Base-by-base conservation (phyloP, 208 protist species). In the Perkinsela sp. region DNA sequence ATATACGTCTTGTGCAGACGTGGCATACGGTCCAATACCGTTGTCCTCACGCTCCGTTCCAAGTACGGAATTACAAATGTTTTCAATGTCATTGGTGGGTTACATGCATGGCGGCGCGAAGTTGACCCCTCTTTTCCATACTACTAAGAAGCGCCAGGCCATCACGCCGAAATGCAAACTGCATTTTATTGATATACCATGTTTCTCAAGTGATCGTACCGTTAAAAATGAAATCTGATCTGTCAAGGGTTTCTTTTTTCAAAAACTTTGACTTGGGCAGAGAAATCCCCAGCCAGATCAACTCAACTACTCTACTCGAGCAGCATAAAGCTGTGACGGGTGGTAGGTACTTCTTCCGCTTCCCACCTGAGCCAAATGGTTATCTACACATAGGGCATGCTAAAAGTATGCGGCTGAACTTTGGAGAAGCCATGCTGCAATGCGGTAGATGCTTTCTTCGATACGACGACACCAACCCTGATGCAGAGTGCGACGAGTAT, bases 401-500 rank as follows among this genome's bases (percentile, higher is more conserved):
- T 2, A 99, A 99, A 82, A 93, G 95, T 71, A 98, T 99, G 93
- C 93, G 93, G 77, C 81, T 99, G 13, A 96, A 98, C 83, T 99
- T 99, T 78, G 85, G 90, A 40, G 93, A 91, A 71, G 95, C 96
- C 1, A 76, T 85, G 68, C 74, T 83, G 1, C 82, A 94, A 71
- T 73, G 75, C 32, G 96, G 95, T 66, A 90, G 89, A 74, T 97
- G 89, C 77, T 94, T 94, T 76, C 79, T 98, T 69, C 81, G 96
- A 67, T 98, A 96, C 77, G 96, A 99, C 78, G 96, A 99, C 80
- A 99, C 96, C 1, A 99, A 99, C 78, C 96, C 96, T 22, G 93
- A 96, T 75, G 82, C 81, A 32, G 96, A 99, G 85, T 89, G 94
- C 31, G 78, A 96, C 72, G 77, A 97, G 32, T 99, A 96, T 78